Evolutionary conservation across 2,329 filamentous ascomycete genomes (phyloP).

Genomic region (Aaosphaeria pasadenensis): DNA sequence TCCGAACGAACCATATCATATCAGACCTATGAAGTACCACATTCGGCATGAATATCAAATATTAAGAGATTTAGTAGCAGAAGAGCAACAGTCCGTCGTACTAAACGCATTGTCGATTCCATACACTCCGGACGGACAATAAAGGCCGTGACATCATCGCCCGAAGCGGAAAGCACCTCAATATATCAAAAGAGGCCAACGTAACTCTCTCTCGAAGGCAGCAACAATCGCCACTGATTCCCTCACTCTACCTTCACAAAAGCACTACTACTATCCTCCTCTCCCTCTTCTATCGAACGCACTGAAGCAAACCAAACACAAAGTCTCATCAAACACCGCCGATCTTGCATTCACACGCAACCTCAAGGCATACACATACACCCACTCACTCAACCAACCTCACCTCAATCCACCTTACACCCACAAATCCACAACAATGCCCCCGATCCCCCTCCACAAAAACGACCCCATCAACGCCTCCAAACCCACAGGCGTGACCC

Average conservation of each 20-base stretch:
- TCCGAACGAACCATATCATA: too few relatives aligned
- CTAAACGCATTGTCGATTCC: too few relatives aligned
- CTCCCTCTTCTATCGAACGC: background rate
- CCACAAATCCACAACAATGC: constrained; percentile 1
- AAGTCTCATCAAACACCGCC: too few relatives aligned
- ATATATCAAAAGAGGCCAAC: background rate
- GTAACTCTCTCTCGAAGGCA: constrained; percentile 2
- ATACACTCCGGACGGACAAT: background rate
- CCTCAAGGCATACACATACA: too few relatives aligned
- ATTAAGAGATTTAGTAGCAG: too few relatives aligned
- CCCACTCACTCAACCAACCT: background rate
- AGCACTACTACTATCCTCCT: background rate
- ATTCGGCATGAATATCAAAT: too few relatives aligned
- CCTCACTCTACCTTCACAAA: background rate
- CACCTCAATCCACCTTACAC: constrained; percentile 1
- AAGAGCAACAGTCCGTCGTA: too few relatives aligned
- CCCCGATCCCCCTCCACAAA: constrained; percentile 36
- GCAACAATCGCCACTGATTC: constrained; percentile 1
- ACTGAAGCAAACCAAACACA: too few relatives aligned
- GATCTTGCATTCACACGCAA: too few relatives aligned
- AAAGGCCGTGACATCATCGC: constrained; percentile 8
- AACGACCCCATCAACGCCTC: constrained; percentile 43
- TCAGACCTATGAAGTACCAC: too few relatives aligned
- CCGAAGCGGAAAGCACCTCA: constrained; percentile 3
- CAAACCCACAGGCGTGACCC: constrained; percentile 36